A percentile compares a stretch with the other conserved stretches of the same genome.
phyloP scores from a whole-genome alignment of 768 basidiomycete species.

The Sporobolomyces roseus region DNA sequence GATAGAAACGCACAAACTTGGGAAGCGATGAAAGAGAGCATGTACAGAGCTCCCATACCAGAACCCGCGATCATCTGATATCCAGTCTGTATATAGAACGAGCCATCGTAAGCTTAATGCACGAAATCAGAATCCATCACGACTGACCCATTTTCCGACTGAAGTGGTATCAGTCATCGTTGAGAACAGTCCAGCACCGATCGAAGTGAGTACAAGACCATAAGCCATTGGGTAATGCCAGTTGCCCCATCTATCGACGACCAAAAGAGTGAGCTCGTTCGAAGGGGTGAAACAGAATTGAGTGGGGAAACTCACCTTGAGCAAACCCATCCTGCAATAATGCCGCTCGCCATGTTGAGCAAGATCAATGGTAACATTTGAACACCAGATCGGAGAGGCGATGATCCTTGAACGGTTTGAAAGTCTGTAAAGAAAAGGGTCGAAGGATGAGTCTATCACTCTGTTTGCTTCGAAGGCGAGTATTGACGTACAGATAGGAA shows the following conservation, averaged over 20 bases:
- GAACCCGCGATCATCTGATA: slow-evolving; percentile 20
- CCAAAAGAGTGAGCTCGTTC: background rate
- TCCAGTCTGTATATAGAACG: background rate
- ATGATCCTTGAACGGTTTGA: slow-evolving; percentile 26
- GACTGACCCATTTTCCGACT: slow-evolving; percentile 23
- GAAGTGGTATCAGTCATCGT: slow-evolving; percentile 13
- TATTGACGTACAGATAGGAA: slow-evolving; percentile 14
- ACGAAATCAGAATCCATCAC: too few species aligned
- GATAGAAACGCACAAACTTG: slow-evolving; percentile 12
- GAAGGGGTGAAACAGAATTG: background rate
- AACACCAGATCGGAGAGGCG: slow-evolving; percentile 26
- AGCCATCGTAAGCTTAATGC: background rate
- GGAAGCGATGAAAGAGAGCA: slow-evolving; percentile 31
- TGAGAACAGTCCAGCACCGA: slow-evolving; percentile 26
- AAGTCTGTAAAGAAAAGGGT: slow-evolving; percentile 1
- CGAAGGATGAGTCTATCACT: background rate
- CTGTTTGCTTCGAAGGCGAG: background rate
- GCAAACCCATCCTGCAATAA: slow-evolving; percentile 21
- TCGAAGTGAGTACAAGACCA: slow-evolving; percentile 18
- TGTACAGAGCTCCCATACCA: slow-evolving; percentile 32
- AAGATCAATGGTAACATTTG: slow-evolving; percentile 31
- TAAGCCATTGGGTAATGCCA: slow-evolving; percentile 27
- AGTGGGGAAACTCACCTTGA: background rate
- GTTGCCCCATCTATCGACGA: background rate
- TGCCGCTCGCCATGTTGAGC: slow-evolving; percentile 9